phyloP scores from a whole-genome alignment of 352 stramenopile species.

The Globisporangium irregulare region DNA sequence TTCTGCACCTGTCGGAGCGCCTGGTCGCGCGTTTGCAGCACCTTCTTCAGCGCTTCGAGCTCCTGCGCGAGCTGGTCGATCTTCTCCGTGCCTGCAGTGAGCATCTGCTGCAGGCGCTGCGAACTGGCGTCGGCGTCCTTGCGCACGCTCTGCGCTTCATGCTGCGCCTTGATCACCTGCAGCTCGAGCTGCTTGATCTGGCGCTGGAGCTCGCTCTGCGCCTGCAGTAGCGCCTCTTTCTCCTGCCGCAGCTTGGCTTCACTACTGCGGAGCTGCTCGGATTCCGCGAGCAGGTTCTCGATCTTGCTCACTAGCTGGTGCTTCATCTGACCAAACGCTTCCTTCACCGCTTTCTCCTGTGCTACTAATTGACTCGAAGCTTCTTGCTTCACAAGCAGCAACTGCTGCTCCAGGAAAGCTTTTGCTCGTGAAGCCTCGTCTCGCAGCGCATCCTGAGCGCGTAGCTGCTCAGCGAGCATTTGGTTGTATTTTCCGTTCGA shows the following conservation, averaged over 20 bases:
- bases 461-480: conserved; percentile 74
- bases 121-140: conserved; percentile 43
- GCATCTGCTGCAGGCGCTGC: conserved; percentile 42
- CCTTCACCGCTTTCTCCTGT: conserved; percentile 14
- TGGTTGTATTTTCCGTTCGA: conserved; percentile 70
- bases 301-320: conserved; percentile 61
- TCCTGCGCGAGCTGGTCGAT: conserved; percentile 46
- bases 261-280: conserved; percentile 36
- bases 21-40: conserved; percentile 35
- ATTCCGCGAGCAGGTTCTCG: conserved; percentile 49
- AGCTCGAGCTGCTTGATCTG: conserved; percentile 41
- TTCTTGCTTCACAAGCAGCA: conserved; percentile 11
- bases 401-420: conserved; percentile 19
- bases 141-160: conserved; percentile 49
- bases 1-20: conserved; percentile 43
- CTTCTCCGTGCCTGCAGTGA: conserved; percentile 34
- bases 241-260: conserved; percentile 56
- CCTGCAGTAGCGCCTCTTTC: conserved; percentile 42
- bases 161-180: conserved; percentile 39
- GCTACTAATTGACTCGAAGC: conserved; percentile 6
- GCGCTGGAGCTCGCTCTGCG: conserved; percentile 33
- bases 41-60: conserved; percentile 33
- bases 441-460: conserved; percentile 48
- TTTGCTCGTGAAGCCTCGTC: conserved; percentile 23
- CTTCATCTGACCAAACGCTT: conserved; percentile 44